These are phyloP conservation scores for Synchytrium microbalum DNA, from an alignment of 371 early-diverging fungal species.

Conservation along the genomic window DNA sequence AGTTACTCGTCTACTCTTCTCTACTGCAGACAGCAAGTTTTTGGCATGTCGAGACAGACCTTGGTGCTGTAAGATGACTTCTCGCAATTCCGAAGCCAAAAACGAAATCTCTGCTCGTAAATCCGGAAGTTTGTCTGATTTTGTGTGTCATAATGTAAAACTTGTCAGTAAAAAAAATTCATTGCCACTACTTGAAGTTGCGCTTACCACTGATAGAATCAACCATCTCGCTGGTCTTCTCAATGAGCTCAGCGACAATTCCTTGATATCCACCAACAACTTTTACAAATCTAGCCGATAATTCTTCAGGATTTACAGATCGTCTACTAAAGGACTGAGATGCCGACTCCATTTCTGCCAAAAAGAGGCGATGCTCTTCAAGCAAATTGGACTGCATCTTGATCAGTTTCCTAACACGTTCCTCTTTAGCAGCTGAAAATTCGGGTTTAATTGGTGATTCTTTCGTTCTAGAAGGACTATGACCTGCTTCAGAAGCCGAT, in stretches of 20 bases:
- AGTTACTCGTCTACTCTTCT: no score
- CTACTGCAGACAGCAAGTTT: no score
- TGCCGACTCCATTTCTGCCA: slow-evolving; percentile 9
- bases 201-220: no score
- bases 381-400: slow-evolving; percentile 3
- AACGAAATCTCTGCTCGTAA: no score
- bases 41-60: not conserved
- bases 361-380: not conserved
- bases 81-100: slow-evolving; percentile 6
- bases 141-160: no score
- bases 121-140: no score
- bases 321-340: not conserved
- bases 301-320: slow-evolving; percentile 3
- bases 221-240: slow-evolving; percentile 4
- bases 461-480: no score
- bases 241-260: slow-evolving; percentile 9
- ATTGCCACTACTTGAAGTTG: no score
- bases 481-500: slow-evolving; percentile 3
- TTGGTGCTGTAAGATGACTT: slow-evolving; percentile 13
- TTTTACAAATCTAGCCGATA: slow-evolving; percentile 7
- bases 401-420: no score
- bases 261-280: slow-evolving; percentile 12
- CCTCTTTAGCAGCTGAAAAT: no score
- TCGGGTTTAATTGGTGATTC: no score
- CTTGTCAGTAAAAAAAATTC: no score